Evolutionary conservation across 192 early-diverging fungal genomes (phyloP), one percentile per base, ranked within the genome.

Genomic region (Jimgerdemannia flammicorona): DNA sequence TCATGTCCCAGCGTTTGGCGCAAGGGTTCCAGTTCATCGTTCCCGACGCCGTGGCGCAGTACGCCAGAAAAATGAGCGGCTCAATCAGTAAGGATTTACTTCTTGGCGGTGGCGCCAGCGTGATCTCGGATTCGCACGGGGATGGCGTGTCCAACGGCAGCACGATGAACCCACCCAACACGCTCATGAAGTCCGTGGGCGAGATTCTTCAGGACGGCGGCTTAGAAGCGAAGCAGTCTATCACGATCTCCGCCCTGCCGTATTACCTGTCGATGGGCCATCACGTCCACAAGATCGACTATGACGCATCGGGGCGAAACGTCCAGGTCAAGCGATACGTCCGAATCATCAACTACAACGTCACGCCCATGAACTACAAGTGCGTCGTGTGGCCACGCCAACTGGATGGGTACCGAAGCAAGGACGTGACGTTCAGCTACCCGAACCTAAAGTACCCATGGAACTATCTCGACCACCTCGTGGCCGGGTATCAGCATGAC

Each of bases 21-120:
- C 95, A 99, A 79, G 96, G 96, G 39, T 98, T 95, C 78, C 96
- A 97, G 81, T 84, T 98, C 11, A 91, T 97, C 70, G 86, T 90
- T 10, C 78, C 82, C 40, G 72, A 54, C 67, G 75, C 77, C 11
- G 63, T 72, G 14, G 49, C 49, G 49, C 49, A 59, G 14, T 14
- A 59, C 49, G 49, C 49, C 49, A 59, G 14, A 59, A 59, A 14
- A 14, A 6, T 14, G 49, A 59, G 49, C 14, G 49, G 6, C 49
- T 10, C 49, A 14, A 59, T 14, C 14, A 59, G 8, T 14, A 59
- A 59, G 14, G 49, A 59, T 59, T 59, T 59, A 29, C 29, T 29
- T 29, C 29, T 0, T 29, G 29, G 29, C 29, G 29, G 29, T 29
- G 29, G 29, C 29, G 29, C 29, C 49, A 59, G 14, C 49, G 14